Evolutionary conservation across 163 green algal genomes (phyloP).

Genomic region (Chlamydomonas reinhardtii): DNA sequence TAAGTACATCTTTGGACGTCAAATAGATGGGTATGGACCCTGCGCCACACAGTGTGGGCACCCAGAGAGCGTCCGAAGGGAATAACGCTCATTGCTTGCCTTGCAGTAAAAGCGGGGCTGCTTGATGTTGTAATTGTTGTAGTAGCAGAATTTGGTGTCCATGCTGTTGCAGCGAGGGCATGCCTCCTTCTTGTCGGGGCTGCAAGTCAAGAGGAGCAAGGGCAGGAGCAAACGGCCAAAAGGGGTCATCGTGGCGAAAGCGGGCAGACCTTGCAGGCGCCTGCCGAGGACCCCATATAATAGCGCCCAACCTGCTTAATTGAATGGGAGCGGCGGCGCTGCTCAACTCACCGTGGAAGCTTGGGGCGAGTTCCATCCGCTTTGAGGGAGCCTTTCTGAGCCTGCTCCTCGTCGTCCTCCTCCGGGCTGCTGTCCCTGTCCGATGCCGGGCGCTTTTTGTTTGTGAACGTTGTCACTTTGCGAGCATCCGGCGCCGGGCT

Average conservation of each 20-base stretch:
- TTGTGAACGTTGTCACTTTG: too few relatives aligned
- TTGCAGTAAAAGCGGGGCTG: constrained; percentile 89
- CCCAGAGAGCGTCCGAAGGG: too few relatives aligned
- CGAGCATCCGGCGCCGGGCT: background rate
- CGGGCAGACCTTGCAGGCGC: too few relatives aligned
- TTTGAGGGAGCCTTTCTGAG: background rate
- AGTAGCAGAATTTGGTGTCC: constrained; percentile 92
- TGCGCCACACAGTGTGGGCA: too few relatives aligned
- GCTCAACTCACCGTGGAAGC: constrained; percentile 21
- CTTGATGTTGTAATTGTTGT: constrained; percentile 94
- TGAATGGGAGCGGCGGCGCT: too few relatives aligned
- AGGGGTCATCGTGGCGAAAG: background rate
- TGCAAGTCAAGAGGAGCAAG: too few relatives aligned
- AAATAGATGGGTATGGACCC: too few relatives aligned
- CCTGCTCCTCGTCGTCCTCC: background rate
- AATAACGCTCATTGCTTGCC: constrained; percentile 33
- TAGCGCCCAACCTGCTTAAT: too few relatives aligned
- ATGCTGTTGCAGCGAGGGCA: constrained; percentile 71
- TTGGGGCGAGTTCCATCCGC: constrained; percentile 4
- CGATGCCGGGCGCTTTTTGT: too few relatives aligned
- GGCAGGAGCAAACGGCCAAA: background rate
- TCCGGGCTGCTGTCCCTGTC: background rate
- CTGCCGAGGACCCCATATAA: too few relatives aligned
- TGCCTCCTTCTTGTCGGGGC: constrained; percentile 1
- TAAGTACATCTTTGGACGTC: too few relatives aligned